Conservation (phyloP, 257 asterid genomes). For the Primulina eburnea region DNA sequence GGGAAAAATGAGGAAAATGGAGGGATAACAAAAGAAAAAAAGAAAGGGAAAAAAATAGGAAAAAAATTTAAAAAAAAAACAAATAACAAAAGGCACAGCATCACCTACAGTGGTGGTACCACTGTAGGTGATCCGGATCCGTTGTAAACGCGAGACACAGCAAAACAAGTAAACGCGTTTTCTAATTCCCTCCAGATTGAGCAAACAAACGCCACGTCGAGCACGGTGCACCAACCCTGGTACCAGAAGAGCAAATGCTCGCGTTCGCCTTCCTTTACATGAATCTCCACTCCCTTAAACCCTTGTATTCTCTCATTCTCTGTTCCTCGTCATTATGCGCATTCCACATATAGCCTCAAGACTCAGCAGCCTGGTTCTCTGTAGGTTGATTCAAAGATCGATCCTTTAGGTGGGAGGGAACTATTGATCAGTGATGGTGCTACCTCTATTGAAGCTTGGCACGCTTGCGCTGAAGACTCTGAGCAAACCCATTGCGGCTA, state of each 20-base stretch:
- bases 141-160: no score
- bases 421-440: conserved; percentile 40
- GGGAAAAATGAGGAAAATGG: no score
- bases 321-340: not conserved
- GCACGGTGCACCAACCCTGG: no score
- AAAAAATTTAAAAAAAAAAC: no score
- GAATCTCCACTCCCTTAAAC: not conserved
- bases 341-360: not conserved
- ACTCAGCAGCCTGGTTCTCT: not conserved
- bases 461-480: conserved; percentile 71
- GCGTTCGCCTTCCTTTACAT: not conserved
- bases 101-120: no score
- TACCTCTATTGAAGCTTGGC: conserved; percentile 78
- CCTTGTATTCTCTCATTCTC: not conserved
- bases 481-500: conserved; percentile 78
- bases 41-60: no score
- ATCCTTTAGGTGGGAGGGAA: not conserved
- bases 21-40: no score
- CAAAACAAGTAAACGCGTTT: no score
- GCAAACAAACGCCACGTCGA: no score
- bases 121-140: no score
- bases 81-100: no score
- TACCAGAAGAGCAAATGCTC: not conserved
- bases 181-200: no score
- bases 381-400: not conserved